Base-by-base conservation (phyloP, 768 basidiomycete species). In the Boletales sp. region DNA sequence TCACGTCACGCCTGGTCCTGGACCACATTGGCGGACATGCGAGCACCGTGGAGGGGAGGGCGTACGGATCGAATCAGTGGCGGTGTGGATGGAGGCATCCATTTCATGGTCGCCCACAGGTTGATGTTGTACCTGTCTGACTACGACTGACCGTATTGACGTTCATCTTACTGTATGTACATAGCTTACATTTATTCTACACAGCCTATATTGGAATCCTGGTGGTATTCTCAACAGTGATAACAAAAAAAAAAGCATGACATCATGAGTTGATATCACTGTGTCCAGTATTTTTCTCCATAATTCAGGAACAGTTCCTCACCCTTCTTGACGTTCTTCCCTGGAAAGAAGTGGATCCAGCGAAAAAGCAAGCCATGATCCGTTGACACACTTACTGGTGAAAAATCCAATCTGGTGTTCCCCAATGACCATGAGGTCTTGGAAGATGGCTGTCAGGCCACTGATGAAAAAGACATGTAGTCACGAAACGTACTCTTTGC, bases 11-110 rank as follows among this genome's bases (percentile, higher is more conserved):
- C 47, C 60, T 74, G 14, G 62, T 74, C 21, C 67, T 75, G 65
- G 73, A 75, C 54, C 71, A 74, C 48, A 69, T 76, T 21, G 73
- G 74, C 21, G 73, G 66, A 13, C 59, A 57, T 51, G 62, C 59
- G 12, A 72, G 72, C 39, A 76, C 73, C 5, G 64, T 64, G 38
- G 38, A 30, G 7, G 59, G 64, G 5, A 69, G 72, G 45, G 31
- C 43, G 4, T 61, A 64, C 11, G 66, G 68, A 30, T 39, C 51
- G 11, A 64, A 70, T 29, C 71, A 72, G 49, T 75, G 73, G 72
- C 64, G 68, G 48, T 76, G 74, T 51, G 69, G 72, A n/a, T 75
- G 73, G 74, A 64, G 73, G 18, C 73, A 74, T 61, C 66, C 73
- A 24, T 74, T 76, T 47, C 73, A 77, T 55, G 73, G 72, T 27